Base-by-base conservation (phyloP, 2,329 filamentous ascomycete genomes). In the Ilyonectria mors-panacis region DNA sequence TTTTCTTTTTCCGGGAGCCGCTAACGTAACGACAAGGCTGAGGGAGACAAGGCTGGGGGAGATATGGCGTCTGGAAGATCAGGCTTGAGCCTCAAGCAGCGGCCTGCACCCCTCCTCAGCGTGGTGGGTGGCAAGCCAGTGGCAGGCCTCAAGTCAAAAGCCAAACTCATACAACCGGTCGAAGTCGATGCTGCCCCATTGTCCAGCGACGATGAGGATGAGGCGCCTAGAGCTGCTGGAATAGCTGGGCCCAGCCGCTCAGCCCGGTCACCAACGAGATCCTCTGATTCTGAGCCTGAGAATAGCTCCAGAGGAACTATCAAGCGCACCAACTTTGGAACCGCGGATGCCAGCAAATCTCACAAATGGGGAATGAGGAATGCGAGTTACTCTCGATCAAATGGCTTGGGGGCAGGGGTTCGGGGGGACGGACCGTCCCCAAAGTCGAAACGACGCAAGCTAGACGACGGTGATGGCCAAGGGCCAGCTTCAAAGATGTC, bases 241-340 rank as follows among this genome's bases (percentile, higher is more conserved):
- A 28, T 21, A 26, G 28, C 42, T 28, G 15, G 45, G 21, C 37
- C 33, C n/a, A 50, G 19, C 21, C 57, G 54, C 26, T 17, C 28
- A 9, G 15, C 5, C 26, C 59, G 54, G 30, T 45, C 66, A 17
- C 48, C 54, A 35, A 17, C 37, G 7, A 39, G 64, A 12, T 51
- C 60, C 9, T 74, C 67, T 10, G 70, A 74, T 55, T 79, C 78
- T 2, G 75, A 72, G 23, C 74, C 78, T 35, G 74, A 79, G 23
- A 63, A 62, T 28, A 68, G 63, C 35, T 63, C 65, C n/a, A 68
- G 71, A 5, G 79, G 72, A 17, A 68, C 77, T 58, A 84, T 85
- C 28, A 76, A 69, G 42, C 70, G 68, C 9, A 82, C 79, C n/a
- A 64, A 35, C 13, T 85, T 84, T 48, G 26, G 48, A 2, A 35